phyloP scores from a whole-genome alignment of 257 asterid genomes.

The Cruciata laevipes region DNA sequence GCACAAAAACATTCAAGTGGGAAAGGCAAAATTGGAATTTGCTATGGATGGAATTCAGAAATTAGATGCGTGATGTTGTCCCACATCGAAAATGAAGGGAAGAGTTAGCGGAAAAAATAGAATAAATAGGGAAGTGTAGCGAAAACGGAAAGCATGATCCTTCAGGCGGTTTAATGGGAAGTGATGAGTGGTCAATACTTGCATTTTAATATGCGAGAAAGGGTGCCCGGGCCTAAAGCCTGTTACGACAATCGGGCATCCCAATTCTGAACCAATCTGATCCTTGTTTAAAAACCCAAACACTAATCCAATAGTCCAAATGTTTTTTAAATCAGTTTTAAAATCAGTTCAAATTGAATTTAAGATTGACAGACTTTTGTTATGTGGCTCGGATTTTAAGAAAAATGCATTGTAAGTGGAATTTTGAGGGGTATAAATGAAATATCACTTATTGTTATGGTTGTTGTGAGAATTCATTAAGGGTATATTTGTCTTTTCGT shows the following conservation, averaged over 20 bases:
- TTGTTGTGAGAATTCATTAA: too few relatives aligned
- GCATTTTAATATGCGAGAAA: constrained; percentile 49
- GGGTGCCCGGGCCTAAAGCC: constrained; percentile 59
- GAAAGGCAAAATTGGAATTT: too few relatives aligned
- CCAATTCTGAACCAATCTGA: constrained; percentile 46
- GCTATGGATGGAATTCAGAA: neutral
- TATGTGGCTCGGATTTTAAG: too few relatives aligned
- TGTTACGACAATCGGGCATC: constrained; percentile 66
- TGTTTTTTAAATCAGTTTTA: too few relatives aligned
- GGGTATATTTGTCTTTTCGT: too few relatives aligned
- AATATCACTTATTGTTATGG: too few relatives aligned
- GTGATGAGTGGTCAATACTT: constrained; percentile 64
- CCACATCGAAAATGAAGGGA: constrained; percentile 30
- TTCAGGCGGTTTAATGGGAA: constrained; percentile 64
- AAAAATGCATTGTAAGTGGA: too few relatives aligned
- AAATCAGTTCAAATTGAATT: too few relatives aligned
- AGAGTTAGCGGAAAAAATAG: neutral
- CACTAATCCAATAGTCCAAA: neutral
- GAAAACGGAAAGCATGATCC: neutral
- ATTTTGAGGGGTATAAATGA: too few relatives aligned
- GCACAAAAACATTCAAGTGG: neutral
- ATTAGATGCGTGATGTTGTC: constrained; percentile 10
- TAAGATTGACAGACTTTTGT: too few relatives aligned
- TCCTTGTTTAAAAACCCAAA: constrained; percentile 13
- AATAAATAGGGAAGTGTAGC: neutral